Conservation (phyloP, 345 rosid species). For the Hibiscus mutabilis region DNA sequence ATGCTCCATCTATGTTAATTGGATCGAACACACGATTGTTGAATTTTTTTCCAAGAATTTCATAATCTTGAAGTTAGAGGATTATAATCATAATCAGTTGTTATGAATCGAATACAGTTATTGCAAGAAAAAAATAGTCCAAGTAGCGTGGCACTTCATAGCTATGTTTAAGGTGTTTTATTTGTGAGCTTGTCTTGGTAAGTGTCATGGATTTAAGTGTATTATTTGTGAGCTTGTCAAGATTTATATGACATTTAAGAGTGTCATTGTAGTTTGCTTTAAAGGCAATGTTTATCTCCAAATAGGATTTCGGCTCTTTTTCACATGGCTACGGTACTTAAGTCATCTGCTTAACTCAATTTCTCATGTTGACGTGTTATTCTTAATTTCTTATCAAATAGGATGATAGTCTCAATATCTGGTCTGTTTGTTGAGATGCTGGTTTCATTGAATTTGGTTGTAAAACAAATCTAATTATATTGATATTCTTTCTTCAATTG, state of each 20-base stretch:
- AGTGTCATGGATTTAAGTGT: neutral
- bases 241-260: constrained; percentile 2
- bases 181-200: neutral
- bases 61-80: neutral
- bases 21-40: neutral
- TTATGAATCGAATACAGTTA: neutral
- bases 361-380: neutral
- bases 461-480: neutral
- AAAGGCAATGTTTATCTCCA: neutral
- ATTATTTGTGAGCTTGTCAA: neutral
- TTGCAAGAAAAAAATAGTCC: neutral
- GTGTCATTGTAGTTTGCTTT: neutral
- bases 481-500: neutral
- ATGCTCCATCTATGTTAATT: neutral
- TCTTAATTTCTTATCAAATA: neutral
- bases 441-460: neutral
- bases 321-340: neutral
- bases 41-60: neutral
- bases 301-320: neutral
- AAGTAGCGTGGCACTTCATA: neutral
- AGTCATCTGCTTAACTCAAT: neutral
- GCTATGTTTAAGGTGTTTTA: neutral
- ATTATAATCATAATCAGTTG: neutral
- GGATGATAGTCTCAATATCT: neutral
- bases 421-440: neutral